Base-by-base conservation (phyloP, 2,329 filamentous ascomycete species). In the Aspergillus uvarum region DNA sequence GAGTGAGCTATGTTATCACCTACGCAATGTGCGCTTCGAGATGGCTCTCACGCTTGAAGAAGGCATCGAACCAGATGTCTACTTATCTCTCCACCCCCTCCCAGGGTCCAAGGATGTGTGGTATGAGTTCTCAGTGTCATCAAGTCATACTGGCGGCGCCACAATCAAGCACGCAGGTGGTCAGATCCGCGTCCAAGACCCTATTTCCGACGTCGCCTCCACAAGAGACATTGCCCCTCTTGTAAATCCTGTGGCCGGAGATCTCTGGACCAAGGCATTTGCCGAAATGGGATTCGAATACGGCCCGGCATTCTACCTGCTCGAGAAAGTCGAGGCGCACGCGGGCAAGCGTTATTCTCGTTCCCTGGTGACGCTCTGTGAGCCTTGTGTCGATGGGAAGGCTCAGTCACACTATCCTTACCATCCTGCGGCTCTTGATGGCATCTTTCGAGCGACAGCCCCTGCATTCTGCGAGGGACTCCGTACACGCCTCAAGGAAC, bases 201-300 rank as follows among this genome's bases (percentile, higher is more conserved):
- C 48, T 19, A n/a, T 47, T 21, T 7, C 12, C 8, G 52, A 53
- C 7, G 38, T 31, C 1, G 53, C 53, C 19, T 12, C 24, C 11
- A 48, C 19, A 21, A 24, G 5, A 7, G 59, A 62, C 26, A 52
- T 53, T 19, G 44, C 47, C 1, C 59, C 59, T 42, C 50, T 62
- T 14, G n/a, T 56, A 29, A 49, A 62, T 22, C 19, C 59, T 2
- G 31, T 44, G 3, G 53, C 52, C 11, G 59, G 59, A 1, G 47
- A 59, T 8, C 29, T 59, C 31, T 62, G 59, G 59, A 51, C 47
- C n/a, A 62, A 62, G 59, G 59, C 59, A 19, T 56, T 51, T 22
- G 44, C 52, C 12, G 56, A 59, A 48, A 38, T 59, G 7, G 59
- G 59, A 1, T 59, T 51, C 11, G 24, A 56, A 21, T 56, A 57